These are phyloP conservation scores for Austropuccinia psidii DNA, from an alignment of 1,284 basidiomycete species.

Conservation along the genomic window DNA sequence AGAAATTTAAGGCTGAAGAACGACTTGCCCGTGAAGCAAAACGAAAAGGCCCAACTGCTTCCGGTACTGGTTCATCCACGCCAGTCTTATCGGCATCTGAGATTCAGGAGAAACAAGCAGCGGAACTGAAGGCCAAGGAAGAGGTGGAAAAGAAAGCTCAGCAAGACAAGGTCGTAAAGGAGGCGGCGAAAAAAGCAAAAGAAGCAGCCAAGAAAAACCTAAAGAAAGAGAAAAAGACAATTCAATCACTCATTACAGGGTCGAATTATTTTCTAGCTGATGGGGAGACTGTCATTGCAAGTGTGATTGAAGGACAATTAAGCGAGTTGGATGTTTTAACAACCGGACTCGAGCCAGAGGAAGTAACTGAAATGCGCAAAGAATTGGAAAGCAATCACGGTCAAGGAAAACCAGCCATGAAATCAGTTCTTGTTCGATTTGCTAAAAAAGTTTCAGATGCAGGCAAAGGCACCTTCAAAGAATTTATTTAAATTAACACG, in stretches of 20 bases:
- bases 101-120: slow-evolving; percentile 61
- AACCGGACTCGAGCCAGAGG: slow-evolving; percentile 53
- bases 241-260: slow-evolving; percentile 51
- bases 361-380: slow-evolving; percentile 53
- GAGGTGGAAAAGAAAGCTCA: slow-evolving; percentile 64
- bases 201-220: slow-evolving; percentile 55
- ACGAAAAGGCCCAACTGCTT: slow-evolving; percentile 56
- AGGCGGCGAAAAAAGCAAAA: slow-evolving; percentile 90
- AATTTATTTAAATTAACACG: slow-evolving; percentile 51
- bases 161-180: slow-evolving; percentile 62
- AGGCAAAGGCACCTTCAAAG: slow-evolving; percentile 51
- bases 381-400: slow-evolving; percentile 49
- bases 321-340: slow-evolving; percentile 54
- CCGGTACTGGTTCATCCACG: slow-evolving; percentile 47
- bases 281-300: slow-evolving; percentile 50
- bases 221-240: slow-evolving; percentile 51
- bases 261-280: slow-evolving; percentile 56
- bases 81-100: slow-evolving; percentile 47
- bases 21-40: slow-evolving; percentile 91
- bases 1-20: slow-evolving; percentile 92
- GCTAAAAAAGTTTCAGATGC: slow-evolving; percentile 47
- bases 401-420: slow-evolving; percentile 43
- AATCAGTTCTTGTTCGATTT: slow-evolving; percentile 49
- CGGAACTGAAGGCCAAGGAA: slow-evolving; percentile 64
- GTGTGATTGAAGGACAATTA: slow-evolving; percentile 54